phyloP scores from a whole-genome alignment of 805 yeast genomes.

The Candida pseudoglaebosa region DNA sequence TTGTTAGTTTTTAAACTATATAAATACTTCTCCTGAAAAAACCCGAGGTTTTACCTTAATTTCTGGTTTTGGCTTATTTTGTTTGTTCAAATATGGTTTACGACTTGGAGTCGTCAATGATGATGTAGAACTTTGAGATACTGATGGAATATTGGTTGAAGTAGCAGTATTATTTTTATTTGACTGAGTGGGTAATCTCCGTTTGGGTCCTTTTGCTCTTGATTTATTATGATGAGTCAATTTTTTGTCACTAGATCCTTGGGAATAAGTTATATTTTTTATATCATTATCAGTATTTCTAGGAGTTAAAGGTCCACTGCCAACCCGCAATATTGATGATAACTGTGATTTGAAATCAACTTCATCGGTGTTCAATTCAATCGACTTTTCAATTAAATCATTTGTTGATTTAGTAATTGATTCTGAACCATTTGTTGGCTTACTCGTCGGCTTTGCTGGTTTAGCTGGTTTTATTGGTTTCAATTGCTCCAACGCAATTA shows the following conservation, averaged over 20 bases:
- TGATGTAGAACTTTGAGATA: too few species aligned
- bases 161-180: conserved; percentile 5
- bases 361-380: conserved; percentile 8
- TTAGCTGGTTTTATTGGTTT: conserved; percentile 12
- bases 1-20: not conserved
- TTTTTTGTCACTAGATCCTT: conserved; percentile 13
- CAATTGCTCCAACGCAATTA: conserved; percentile 13
- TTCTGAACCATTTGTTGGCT: not conserved
- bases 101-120: not conserved
- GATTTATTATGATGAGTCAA: conserved; percentile 44
- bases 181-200: conserved; percentile 46
- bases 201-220: conserved; percentile 50
- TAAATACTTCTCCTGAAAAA: conserved; percentile 2
- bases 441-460: conserved; percentile 3
- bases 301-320: conserved; percentile 20
- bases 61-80: conserved; percentile 1
- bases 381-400: conserved; percentile 4
- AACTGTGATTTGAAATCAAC: conserved; percentile 19
- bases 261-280: not conserved
- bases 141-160: not conserved
- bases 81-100: not conserved
- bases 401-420: not conserved
- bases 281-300: not conserved
- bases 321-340: conserved; percentile 25
- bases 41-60: conserved; percentile 1